Evolutionary conservation across 2,329 filamentous ascomycete species (phyloP).

Genomic region (Claviceps africana): DNA sequence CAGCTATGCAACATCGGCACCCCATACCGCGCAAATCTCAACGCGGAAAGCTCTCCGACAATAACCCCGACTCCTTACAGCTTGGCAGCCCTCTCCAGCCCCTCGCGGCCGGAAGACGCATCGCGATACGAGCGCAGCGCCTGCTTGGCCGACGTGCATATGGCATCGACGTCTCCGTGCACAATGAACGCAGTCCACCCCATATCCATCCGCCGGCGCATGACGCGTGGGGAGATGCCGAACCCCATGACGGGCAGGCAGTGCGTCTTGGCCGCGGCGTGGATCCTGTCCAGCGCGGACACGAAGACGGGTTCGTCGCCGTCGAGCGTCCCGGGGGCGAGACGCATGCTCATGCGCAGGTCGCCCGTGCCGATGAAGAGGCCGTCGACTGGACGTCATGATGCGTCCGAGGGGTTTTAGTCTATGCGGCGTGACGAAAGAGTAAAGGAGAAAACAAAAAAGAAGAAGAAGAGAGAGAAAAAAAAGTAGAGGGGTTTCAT

Average conservation of each 20-base stretch:
- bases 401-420: no score
- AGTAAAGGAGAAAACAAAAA: not conserved
- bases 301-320: constrained; percentile 2
- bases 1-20: no score
- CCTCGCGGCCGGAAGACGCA: no score
- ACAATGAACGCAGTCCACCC: constrained; percentile 4
- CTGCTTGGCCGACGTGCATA: constrained; percentile 2
- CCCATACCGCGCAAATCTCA: no score
- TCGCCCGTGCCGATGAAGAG: constrained; percentile 3
- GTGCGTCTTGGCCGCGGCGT: constrained; percentile 1
- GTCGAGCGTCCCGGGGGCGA: not conserved
- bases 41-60: no score
- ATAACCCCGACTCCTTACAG: no score
- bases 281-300: constrained; percentile 1
- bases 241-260: constrained; percentile 1
- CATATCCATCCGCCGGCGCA: constrained; percentile 1
- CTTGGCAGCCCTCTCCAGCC: no score
- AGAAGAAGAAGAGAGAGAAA: not conserved
- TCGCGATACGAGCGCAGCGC: not conserved
- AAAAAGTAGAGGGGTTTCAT: not conserved
- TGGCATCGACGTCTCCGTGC: constrained; percentile 2
- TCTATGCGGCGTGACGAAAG: no score
- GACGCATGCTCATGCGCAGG: constrained; percentile 3
- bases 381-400: not conserved
- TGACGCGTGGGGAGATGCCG: constrained; percentile 1